Base-by-base conservation (phyloP, 73 alveolate species). In the Paramecium caudatum region DNA sequence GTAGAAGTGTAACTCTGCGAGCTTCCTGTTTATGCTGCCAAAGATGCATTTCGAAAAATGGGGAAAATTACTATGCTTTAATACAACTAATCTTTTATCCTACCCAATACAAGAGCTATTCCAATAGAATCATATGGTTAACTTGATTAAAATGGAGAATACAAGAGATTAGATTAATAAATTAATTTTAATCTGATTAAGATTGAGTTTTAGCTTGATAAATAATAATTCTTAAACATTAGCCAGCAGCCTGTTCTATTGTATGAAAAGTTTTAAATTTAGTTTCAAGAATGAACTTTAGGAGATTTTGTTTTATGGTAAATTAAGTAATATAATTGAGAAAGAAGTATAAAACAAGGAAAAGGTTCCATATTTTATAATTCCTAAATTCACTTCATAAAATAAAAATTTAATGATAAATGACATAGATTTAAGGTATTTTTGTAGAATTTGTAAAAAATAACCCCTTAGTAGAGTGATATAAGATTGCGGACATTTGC, bases 21-120 rank as follows among this genome's bases (percentile, higher is more conserved):
- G 30, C 1, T 55, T 19, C 80, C 80, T 27, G 30, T 55, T 2
- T 55, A 2, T 6, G 46, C 2, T 55, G 23, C 45, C 9, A 55
- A 2, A 55, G 80, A 55, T 55, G 80, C n/a, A 4, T 55, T 55
- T 55, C 23, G 80, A 55, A 55, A 55, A 55, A 55, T 55, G 46
- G 80, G 80, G 1, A 27, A 55, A 23, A 17, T 55, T 55, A 55
- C 23, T 12, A 55, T 55, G 80, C 23, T 55, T 27, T 55, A 27
- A 27, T 16, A 15, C 45, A 23, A 55, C 30, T 27, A 55, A 2
- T 37, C 23, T 27, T 55, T 23, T 23, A 19, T 3, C 10, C 23
- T 55, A 23, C 30, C 23, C 10, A 55, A 55, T 27, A 55, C 32
- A 7, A 16, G 30, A 27, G 30, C 23, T 19, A 23, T 12, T 55